phyloP scores from a whole-genome alignment of 345 rosid species.

The Anastatica hierochuntica region DNA sequence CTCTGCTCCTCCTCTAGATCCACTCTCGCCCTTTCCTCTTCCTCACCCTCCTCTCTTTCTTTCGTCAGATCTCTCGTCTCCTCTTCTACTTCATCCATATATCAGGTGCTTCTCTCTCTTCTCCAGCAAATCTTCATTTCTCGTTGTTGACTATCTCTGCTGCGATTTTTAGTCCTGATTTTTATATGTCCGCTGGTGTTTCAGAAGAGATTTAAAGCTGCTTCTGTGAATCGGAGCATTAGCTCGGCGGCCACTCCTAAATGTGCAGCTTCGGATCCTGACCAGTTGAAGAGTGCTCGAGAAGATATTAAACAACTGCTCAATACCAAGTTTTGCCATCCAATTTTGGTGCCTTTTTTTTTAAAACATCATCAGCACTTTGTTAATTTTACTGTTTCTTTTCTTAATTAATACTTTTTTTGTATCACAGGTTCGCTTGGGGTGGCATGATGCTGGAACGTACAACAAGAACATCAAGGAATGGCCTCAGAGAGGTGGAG shows the following conservation, averaged over 20 bases:
- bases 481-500: constrained; percentile 92
- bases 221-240: constrained; percentile 26
- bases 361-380: not conserved
- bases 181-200: not conserved
- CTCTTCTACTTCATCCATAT: constrained; percentile 32
- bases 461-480: constrained; percentile 78
- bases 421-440: constrained; percentile 59
- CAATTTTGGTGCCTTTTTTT: constrained; percentile 47
- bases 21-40: constrained; percentile 16
- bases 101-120: constrained; percentile 32
- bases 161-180: not conserved
- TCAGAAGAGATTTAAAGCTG: constrained; percentile 35
- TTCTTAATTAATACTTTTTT: not conserved
- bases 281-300: constrained; percentile 71
- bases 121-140: not conserved
- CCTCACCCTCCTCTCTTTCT: constrained; percentile 23
- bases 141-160: not conserved
- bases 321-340: constrained; percentile 65
- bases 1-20: constrained; percentile 34
- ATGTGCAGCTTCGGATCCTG: constrained; percentile 64
- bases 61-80: constrained; percentile 49
- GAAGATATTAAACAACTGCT: constrained; percentile 83
- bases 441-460: constrained; percentile 98
- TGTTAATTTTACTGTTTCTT: not conserved
- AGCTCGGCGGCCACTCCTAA: constrained; percentile 34